Percentiles rank a stretch among this genome's conserved stretches.
These are phyloP conservation scores for Mortierella sp. DNA, from an alignment of 371 early-diverging fungal genomes.

Conservation along the genomic window DNA sequence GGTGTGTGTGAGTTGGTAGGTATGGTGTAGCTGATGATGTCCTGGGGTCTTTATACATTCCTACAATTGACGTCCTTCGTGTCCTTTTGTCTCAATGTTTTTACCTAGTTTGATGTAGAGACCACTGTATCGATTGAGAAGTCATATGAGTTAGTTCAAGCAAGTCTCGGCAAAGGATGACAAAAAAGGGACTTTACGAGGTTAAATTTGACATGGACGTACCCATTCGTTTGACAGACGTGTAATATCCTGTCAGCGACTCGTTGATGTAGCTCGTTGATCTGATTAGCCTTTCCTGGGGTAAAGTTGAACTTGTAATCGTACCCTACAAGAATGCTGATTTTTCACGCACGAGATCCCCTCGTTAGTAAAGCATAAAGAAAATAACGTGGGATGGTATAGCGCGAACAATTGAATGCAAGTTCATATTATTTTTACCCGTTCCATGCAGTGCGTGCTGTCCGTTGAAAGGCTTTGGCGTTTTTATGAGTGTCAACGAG, in stretches of 20 bases:
- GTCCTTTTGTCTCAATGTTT: neutral
- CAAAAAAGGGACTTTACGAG: neutral
- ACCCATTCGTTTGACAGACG: constrained; percentile 87
- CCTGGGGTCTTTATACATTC: neutral
- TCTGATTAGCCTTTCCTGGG: constrained; percentile 64
- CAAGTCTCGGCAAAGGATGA: neutral
- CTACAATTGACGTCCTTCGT: neutral
- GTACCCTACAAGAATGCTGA: constrained; percentile 60
- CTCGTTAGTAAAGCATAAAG: constrained; percentile 12
- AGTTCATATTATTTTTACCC: constrained; percentile 35
- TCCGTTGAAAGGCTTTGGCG: constrained; percentile 70
- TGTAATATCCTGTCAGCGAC: constrained; percentile 82
- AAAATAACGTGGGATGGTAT: neutral
- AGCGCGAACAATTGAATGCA: neutral
- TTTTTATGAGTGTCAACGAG: constrained; percentile 68
- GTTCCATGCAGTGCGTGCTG: constrained; percentile 71
- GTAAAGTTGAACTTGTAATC: constrained; percentile 88
- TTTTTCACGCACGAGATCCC: neutral
- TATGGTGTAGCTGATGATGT: neutral
- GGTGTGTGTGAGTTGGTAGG: neutral
- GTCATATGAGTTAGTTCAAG: neutral
- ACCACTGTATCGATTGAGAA: constrained; percentile 62
- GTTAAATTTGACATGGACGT: neutral
- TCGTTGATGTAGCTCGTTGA: constrained; percentile 75
- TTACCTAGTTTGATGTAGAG: constrained; percentile 87